Base-by-base conservation (phyloP, 2,329 filamentous ascomycete genomes). In the Alternaria ethzedia region DNA sequence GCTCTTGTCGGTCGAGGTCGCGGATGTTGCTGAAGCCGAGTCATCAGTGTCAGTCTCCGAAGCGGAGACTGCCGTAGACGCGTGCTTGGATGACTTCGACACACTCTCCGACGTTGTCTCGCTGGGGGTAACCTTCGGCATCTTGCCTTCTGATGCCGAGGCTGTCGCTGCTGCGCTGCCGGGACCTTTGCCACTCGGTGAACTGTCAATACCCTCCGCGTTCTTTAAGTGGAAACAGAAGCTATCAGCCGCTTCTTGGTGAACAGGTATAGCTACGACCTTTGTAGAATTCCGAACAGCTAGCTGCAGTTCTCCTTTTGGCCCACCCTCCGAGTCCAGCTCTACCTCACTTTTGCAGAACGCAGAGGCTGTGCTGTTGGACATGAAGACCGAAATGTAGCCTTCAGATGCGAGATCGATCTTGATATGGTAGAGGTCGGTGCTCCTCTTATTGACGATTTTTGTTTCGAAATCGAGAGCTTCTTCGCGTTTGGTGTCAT, bases 341-440 rank as follows among this genome's bases (percentile, higher is more conserved):
- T 49, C 26, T 23, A n/a, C 11, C 12, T 51, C 30, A 5, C 8
- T 13, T 15, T 57, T 25, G 23, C 64, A 66, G 54, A 66, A 63
- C 9, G 9, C 2, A 2, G 26, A 36, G 4, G 57, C 44, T 6
- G 43, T 51, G 5, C 5, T 55, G 11, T 57, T 52, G 4, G 57
- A 8, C 21, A 64, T 55, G n/a, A 50, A 66, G 1, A 66, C 17
- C 1, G 57, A 59, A 4, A 63, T 43, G 20, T 63, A 64, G 12
- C 61, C 64, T 52, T 55, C 54, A 15, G 46, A 21, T 12, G 15
- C 46, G 6, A 66, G 47, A 2, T 17, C 20, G 3, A 61, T n/a
- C n/a, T 28, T 59, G 3, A 64, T 44, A 12, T 54, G 36, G 15
- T 59, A 63, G 15, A 66, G 54, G 15, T 55, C 46, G 1, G 12